Percentiles rank a stretch among this genome's conserved stretches.
Evolutionary conservation across 345 rosid genomes (phyloP).

Genomic region (Cardiospermum halicacabum): DNA sequence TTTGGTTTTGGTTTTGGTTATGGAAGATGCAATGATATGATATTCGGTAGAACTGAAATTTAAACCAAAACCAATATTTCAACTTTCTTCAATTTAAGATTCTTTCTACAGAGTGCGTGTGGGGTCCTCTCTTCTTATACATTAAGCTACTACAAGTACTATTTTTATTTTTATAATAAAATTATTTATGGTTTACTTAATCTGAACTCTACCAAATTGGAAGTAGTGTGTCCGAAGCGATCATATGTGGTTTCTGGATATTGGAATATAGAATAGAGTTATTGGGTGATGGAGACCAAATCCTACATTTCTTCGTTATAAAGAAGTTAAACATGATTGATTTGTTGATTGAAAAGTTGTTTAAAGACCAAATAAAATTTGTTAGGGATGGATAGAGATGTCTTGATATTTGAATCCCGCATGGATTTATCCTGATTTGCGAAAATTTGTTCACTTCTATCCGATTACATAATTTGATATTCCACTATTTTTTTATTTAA

Average conservation of each 20-base stretch:
- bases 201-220: constrained; percentile 15
- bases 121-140: constrained; percentile 19
- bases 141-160: constrained; percentile 17
- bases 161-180: neutral
- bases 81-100: constrained; percentile 10
- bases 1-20: too few relatives aligned
- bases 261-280: neutral
- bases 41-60: constrained; percentile 23
- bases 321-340: constrained; percentile 23
- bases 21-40: constrained; percentile 7
- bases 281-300: constrained; percentile 20
- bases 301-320: constrained; percentile 19
- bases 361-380: neutral
- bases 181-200: constrained; percentile 8
- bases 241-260: neutral
- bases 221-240: constrained; percentile 30
- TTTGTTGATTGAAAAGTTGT: neutral
- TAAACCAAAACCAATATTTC: neutral
- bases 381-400: neutral
- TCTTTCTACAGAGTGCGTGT: constrained; percentile 5
- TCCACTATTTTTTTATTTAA: too few relatives aligned
- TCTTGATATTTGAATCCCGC: neutral
- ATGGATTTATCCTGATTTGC: too few relatives aligned
- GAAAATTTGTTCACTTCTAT: too few relatives aligned
- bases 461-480: too few relatives aligned